These are phyloP conservation scores for Pyrenochaeta sp. DNA, from an alignment of 2,329 filamentous ascomycete species.

Conservation along the genomic window DNA sequence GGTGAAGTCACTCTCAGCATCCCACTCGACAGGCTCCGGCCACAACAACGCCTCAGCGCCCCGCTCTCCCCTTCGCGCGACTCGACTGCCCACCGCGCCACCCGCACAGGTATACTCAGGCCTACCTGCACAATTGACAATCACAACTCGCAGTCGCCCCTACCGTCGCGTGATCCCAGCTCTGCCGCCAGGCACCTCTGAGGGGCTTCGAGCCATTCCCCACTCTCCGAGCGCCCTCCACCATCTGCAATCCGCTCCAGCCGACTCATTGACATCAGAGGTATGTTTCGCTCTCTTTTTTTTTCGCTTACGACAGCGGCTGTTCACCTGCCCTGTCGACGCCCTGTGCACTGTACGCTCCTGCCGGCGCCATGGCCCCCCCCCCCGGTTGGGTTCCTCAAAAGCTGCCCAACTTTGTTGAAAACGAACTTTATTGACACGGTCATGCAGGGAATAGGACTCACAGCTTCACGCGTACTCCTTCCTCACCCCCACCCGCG, in stretches of 20 bases:
- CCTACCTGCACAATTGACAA: constrained; percentile 40
- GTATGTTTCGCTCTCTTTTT: constrained; percentile 32
- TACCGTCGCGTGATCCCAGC: constrained; percentile 45
- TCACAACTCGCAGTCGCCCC: constrained; percentile 30
- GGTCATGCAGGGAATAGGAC: constrained; percentile 25
- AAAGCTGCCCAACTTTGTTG: constrained; percentile 12
- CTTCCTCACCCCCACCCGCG: constrained; percentile 37
- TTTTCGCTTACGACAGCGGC: constrained; percentile 1
- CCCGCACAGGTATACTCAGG: constrained; percentile 38
- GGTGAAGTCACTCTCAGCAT: constrained; percentile 49
- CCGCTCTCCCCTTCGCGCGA: constrained; percentile 38
- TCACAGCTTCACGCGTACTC: constrained; percentile 34
- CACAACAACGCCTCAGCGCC: constrained; percentile 47
- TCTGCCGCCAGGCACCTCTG: constrained; percentile 46
- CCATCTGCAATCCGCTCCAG: constrained; percentile 24
- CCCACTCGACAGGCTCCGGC: constrained; percentile 45
- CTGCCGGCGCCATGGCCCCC: constrained; percentile 19
- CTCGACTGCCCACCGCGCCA: constrained; percentile 37
- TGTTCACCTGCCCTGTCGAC: constrained; percentile 6
- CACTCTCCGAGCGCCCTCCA: constrained; percentile 35
- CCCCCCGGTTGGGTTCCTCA: constrained; percentile 23
- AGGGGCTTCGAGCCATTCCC: constrained; percentile 53
- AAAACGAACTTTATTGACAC: constrained; percentile 31
- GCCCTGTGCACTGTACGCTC: constrained; percentile 16
- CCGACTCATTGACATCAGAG: constrained; percentile 37